phyloP scores from a whole-genome alignment of 306 rosid species.

The Amphicarpaea edgeworthii region DNA sequence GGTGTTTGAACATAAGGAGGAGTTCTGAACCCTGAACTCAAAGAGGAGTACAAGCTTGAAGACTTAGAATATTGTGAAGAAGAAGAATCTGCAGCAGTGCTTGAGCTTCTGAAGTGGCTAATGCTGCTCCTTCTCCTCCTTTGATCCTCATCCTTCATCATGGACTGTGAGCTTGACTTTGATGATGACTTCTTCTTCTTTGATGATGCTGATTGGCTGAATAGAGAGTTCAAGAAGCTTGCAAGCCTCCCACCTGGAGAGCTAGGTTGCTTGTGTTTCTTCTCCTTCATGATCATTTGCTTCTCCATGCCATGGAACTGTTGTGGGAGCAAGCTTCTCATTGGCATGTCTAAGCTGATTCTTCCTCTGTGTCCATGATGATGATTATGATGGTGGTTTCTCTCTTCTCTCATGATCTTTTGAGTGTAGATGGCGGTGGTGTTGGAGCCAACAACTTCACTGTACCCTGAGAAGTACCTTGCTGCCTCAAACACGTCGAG shows the following conservation, averaged over 20 bases:
- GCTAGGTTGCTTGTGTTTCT: conserved; percentile 87
- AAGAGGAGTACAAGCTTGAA: conserved; percentile 66
- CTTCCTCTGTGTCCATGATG: conserved; percentile 58
- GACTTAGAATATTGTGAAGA: conserved; percentile 75
- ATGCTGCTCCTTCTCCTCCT: conserved; percentile 88
- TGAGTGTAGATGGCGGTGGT: conserved; percentile 52
- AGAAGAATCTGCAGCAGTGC: too few species aligned
- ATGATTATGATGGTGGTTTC: conserved; percentile 19
- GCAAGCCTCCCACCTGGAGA: conserved; percentile 96
- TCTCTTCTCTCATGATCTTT: conserved; percentile 66
- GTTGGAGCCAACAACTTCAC: conserved; percentile 59
- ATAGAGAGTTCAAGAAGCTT: conserved; percentile 91
- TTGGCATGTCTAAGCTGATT: conserved; percentile 92
- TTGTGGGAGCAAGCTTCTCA: conserved; percentile 74
- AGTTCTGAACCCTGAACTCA: conserved; percentile 80
- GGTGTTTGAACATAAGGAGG: conserved; percentile 78
- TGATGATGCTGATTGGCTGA: conserved; percentile 81
- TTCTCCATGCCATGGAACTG: conserved; percentile 60
- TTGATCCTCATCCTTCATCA: conserved; percentile 81
- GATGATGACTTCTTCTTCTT: conserved; percentile 96
- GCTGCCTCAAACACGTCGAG: conserved; percentile 93
- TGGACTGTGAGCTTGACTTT: conserved; percentile 69
- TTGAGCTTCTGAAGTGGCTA: conserved; percentile 86
- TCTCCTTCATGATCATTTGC: conserved; percentile 63
- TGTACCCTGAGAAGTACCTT: conserved; percentile 88